Base-by-base conservation (phyloP, 1,284 basidiomycete genomes). In the Ganoderma sinense region DNA sequence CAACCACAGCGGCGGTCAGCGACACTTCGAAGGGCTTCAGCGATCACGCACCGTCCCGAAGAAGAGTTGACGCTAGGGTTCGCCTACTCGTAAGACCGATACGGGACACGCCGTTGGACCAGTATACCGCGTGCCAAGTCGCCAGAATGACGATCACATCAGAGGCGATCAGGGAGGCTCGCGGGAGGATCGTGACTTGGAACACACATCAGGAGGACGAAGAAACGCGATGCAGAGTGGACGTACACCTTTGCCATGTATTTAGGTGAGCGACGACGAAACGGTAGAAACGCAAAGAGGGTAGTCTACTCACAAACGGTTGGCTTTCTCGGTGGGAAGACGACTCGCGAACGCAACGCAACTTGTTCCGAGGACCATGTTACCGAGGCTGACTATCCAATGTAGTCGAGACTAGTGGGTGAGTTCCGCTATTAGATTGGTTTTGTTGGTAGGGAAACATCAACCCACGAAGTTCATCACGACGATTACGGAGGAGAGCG, bases 191-290 rank as follows among this genome's bases (percentile, higher is more conserved):
- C n/a, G 58, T 39, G 23, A 60, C 58, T 60, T 60, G n/a, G n/a
- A 8, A 31, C 23, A 8, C 36, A 13, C 33, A 11, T 39, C 18
- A 39, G 10, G 36, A n/a, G 23, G n/a, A 39, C 10, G 39, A 40
- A 23, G n/a, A 23, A 41, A n/a, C 18, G 16, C 33, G 16, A 18
- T 13, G 13, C 10, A n/a, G n/a, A 39, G 36, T 13, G 58, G 6
- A 58, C 58, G 36, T 60, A 60, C 58, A 60, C 31, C 58, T 60
- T 60, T 36, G n/a, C 58, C n/a, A 60, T 40, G n/a, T 1, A 11
- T 60, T 40, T 40, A n/a, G 1, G 39, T 60, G n/a, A 60, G 58
- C 33, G 10, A 39, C 26, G 7, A 5, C 36, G n/a, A 13, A 14
- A 60, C n/a, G 36, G 2, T 6, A 8, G 16, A 23, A 3, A 26